phyloP scores from a whole-genome alignment of 208 protist genomes.

The Crithidia brevicula region DNA sequence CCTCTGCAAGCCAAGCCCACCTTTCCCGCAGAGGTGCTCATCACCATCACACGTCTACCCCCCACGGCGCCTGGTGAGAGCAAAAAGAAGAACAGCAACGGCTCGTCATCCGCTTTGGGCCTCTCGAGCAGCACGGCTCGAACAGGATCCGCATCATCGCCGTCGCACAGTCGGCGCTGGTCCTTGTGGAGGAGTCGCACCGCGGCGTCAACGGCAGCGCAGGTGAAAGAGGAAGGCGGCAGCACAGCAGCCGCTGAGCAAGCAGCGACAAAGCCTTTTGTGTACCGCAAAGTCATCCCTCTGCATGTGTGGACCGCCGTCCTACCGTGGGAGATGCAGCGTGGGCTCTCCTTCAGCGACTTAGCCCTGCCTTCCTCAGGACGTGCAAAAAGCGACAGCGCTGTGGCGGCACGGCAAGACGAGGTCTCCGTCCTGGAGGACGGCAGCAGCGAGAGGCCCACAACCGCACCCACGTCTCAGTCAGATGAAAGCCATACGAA shows the following conservation, averaged over 20 bases:
- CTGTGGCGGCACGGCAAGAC: background rate
- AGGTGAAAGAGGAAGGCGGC: background rate
- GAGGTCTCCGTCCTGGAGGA: background rate
- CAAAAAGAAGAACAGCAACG: background rate
- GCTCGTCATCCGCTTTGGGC: too few species aligned
- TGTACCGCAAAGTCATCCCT: constrained; percentile 48
- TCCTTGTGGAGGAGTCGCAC: constrained; percentile 8
- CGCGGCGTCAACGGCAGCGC: background rate
- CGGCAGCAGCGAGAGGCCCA: background rate
- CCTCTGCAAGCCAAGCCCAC: constrained; percentile 63
- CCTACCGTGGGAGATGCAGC: constrained; percentile 88
- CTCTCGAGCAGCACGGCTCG: too few species aligned
- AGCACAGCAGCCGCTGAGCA: background rate
- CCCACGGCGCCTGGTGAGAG: background rate
- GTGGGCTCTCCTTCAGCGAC: constrained; percentile 71
- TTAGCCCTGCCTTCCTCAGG: constrained; percentile 32
- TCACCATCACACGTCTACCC: constrained; percentile 38
- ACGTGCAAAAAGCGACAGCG: background rate
- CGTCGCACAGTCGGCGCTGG: constrained; percentile 13
- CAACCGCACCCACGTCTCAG: too few species aligned
- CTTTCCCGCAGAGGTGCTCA: constrained; percentile 54
- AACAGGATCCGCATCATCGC: background rate
- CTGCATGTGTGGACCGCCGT: constrained; percentile 80
- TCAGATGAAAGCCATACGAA: background rate
- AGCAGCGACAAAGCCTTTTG: background rate